Conservation (phyloP, 2,329 filamentous ascomycete species). For the Colletotrichum cuscutae region DNA sequence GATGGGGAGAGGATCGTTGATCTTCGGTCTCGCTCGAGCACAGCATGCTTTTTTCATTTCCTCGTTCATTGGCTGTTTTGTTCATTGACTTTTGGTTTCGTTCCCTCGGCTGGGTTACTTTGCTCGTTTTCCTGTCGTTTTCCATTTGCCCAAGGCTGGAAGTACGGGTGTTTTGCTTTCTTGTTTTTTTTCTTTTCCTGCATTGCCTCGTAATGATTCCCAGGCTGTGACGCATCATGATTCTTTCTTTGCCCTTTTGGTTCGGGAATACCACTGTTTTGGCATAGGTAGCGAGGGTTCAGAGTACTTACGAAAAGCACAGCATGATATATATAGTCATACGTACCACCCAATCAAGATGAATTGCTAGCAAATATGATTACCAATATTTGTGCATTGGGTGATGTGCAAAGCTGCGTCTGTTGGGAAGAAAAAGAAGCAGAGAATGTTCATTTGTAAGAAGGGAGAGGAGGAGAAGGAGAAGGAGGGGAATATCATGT, state of each 20-base stretch:
- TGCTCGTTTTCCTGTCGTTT: background rate
- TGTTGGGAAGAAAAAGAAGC: too few species aligned
- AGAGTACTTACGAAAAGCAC: background rate
- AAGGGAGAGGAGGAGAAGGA: too few species aligned
- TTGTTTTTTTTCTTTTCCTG: background rate
- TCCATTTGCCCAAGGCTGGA: background rate
- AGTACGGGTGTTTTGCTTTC: background rate
- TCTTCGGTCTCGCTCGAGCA: background rate
- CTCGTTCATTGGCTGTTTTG: background rate
- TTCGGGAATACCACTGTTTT: slow-evolving; percentile 14
- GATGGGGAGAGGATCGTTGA: slow-evolving; percentile 56
- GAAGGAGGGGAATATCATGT: background rate
- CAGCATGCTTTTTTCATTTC: background rate
- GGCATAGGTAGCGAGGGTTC: slow-evolving; percentile 27
- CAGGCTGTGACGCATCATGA: slow-evolving; percentile 31
- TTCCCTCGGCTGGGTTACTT: background rate
- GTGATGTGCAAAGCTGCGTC: too few species aligned
- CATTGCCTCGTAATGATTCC: slow-evolving; percentile 15
- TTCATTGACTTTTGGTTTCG: background rate
- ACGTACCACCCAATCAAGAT: background rate
- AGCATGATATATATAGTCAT: background rate
- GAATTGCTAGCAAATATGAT: too few species aligned
- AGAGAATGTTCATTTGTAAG: too few species aligned
- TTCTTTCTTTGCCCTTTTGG: background rate
- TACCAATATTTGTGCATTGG: background rate